Percentiles rank a stretch among this genome's conserved stretches.
Conservation (phyloP, 2,329 filamentous ascomycete genomes). For the Chaetoscypha palmicola region DNA sequence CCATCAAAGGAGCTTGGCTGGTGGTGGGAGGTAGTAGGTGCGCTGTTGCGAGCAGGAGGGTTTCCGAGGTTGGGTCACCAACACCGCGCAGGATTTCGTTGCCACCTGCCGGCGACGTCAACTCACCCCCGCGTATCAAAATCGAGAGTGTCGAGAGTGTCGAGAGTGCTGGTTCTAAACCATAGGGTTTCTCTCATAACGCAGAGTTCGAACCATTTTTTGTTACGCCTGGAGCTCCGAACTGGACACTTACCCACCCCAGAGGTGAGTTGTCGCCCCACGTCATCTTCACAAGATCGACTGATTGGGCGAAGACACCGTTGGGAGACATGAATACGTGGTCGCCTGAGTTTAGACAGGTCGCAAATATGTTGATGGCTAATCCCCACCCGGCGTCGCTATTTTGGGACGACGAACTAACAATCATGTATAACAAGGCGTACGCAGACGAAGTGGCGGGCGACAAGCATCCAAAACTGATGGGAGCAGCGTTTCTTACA, state of each 20-base stretch:
- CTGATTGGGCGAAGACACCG: slow-evolving; percentile 66
- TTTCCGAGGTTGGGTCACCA: background rate
- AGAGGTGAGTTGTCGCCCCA: slow-evolving; percentile 57
- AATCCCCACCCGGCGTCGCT: slow-evolving; percentile 66
- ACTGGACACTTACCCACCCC: slow-evolving; percentile 68
- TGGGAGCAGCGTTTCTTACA: slow-evolving; percentile 39
- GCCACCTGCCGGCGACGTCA: no score
- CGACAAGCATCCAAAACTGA: slow-evolving; percentile 66
- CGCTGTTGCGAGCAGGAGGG: background rate
- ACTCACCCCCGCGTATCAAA: no score
- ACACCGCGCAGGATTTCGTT: background rate
- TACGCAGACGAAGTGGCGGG: slow-evolving; percentile 65
- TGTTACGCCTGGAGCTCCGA: slow-evolving; percentile 16
- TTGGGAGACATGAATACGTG: slow-evolving; percentile 68
- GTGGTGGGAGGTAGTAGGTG: slow-evolving; percentile 1
- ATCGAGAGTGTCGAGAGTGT: no score
- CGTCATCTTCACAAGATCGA: slow-evolving; percentile 61
- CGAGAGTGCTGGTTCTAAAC: no score
- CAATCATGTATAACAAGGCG: slow-evolving; percentile 65
- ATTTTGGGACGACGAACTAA: slow-evolving; percentile 65
- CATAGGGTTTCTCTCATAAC: no score
- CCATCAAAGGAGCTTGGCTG: background rate
- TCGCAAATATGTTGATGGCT: slow-evolving; percentile 75
- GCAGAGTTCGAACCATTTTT: slow-evolving; percentile 6
- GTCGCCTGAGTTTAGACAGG: slow-evolving; percentile 63